Evolutionary conservation across 1,284 basidiomycete genomes (phyloP).

Genomic region (Rhodotorula sp.): DNA sequence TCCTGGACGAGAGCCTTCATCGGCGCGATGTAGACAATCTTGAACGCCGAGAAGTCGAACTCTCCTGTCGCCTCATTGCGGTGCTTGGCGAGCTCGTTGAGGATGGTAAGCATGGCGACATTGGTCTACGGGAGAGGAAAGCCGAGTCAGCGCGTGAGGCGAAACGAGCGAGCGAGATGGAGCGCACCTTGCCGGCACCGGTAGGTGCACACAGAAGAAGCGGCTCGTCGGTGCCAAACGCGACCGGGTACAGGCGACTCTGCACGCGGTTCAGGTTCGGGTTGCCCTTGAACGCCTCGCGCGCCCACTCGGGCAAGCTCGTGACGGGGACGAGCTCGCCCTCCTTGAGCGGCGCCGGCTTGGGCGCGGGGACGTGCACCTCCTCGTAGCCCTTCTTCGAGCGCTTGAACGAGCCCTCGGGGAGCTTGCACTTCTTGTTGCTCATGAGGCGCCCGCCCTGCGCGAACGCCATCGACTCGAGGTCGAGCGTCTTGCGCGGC

Average conservation of each 20-base stretch:
- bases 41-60: conserved; percentile 91
- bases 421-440: conserved; percentile 96
- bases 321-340: conserved; percentile 75
- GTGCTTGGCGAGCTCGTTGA: conserved; percentile 82
- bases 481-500: conserved; percentile 82
- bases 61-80: conserved; percentile 76
- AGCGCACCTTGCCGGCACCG: conserved; percentile 89
- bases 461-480: conserved; percentile 92
- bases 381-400: conserved; percentile 97
- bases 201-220: conserved; percentile 96
- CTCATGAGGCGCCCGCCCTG: conserved; percentile 97
- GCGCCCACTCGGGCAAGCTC: conserved; percentile 81
- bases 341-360: conserved; percentile 65
- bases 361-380: conserved; percentile 94
- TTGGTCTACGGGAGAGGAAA: conserved; percentile 69
- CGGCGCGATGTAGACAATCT: conserved; percentile 96
- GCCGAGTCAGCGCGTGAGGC: neutral
- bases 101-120: conserved; percentile 91
- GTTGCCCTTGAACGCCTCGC: conserved; percentile 71
- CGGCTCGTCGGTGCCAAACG: conserved; percentile 88
- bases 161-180: too few species aligned
- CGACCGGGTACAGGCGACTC: conserved; percentile 86
- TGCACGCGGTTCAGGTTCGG: conserved; percentile 91
- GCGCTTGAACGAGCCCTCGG: conserved; percentile 96
- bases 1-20: conserved; percentile 99